phyloP scores from a whole-genome alignment of 164 flowering plant species.

The Vitis riparia region DNA sequence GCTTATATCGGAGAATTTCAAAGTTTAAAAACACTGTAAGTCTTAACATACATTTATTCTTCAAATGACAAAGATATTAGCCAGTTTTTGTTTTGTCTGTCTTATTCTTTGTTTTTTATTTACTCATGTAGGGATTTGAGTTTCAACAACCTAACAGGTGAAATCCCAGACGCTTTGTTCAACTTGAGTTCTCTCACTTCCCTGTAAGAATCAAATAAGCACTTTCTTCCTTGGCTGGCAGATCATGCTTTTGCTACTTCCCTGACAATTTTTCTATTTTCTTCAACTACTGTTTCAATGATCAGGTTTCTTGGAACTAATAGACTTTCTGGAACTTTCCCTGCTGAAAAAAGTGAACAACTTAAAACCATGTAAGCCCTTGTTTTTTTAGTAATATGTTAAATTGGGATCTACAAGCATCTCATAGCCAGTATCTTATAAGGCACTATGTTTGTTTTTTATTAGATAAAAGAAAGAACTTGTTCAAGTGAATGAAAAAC shows the following conservation, averaged over 20 bases:
- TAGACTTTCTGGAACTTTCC: slow-evolving; percentile 12
- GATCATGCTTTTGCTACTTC: background rate
- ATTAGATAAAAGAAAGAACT: no score
- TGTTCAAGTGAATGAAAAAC: no score
- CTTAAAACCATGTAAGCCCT: slow-evolving; percentile 13
- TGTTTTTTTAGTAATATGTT: background rate
- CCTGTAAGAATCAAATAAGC: slow-evolving; percentile 3
- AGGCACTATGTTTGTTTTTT: no score
- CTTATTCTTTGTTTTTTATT: background rate
- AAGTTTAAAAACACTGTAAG: slow-evolving; percentile 34
- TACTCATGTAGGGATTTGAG: slow-evolving; percentile 21
- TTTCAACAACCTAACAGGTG: slow-evolving; percentile 29
- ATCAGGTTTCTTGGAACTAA: slow-evolving; percentile 17
- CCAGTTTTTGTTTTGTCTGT: no score
- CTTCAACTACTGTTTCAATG: background rate
- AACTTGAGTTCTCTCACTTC: slow-evolving; percentile 7
- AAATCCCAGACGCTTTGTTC: slow-evolving; percentile 20
- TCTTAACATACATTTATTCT: background rate
- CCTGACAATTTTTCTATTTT: background rate
- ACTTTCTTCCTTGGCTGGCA: background rate
- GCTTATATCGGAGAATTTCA: slow-evolving; percentile 23
- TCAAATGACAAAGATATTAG: no score
- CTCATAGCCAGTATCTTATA: no score
- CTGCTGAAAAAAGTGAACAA: background rate
- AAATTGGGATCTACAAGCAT: no score